Percentiles rank a stretch among this genome's conserved stretches.
phyloP scores from a whole-genome alignment of 2,329 filamentous ascomycete species.

The Ceratocystis diversiconidia region DNA sequence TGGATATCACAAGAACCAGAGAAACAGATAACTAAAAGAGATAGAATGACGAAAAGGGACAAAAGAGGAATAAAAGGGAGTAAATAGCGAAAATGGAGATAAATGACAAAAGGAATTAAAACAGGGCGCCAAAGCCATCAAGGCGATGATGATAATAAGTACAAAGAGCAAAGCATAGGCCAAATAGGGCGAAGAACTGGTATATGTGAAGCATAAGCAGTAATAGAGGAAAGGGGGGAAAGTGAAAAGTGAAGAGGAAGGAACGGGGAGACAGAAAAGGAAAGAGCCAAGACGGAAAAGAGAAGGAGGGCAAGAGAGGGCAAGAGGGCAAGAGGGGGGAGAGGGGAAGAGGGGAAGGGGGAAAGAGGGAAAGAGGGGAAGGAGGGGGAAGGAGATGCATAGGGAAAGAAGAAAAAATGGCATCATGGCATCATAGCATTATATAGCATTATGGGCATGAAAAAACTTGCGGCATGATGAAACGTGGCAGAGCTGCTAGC shows the following conservation, averaged over 20 bases:
- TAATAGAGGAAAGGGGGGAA: neutral
- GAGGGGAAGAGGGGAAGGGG: neutral
- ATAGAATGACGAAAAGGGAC: too few species aligned
- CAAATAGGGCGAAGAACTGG: neutral
- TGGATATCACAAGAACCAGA: neutral
- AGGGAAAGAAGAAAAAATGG: neutral
- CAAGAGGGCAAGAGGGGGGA: neutral
- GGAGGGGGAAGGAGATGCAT: neutral
- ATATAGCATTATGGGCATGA: too few species aligned
- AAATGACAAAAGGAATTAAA: neutral
- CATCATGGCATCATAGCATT: neutral
- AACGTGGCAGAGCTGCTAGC: neutral
- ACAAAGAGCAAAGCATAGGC: neutral
- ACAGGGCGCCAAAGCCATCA: neutral
- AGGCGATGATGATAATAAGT: neutral
- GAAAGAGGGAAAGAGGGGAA: neutral
- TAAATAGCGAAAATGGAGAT: too few species aligned
- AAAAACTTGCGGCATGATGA: neutral
- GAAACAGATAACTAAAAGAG: neutral
- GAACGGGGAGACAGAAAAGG: neutral
- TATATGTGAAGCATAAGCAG: neutral
- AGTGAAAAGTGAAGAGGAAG: neutral
- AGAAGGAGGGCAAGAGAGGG: neutral
- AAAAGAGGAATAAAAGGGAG: too few species aligned
- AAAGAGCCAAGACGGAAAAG: neutral